Conservation (phyloP, 2,329 filamentous ascomycete genomes). For the Penicillium crustosum region DNA sequence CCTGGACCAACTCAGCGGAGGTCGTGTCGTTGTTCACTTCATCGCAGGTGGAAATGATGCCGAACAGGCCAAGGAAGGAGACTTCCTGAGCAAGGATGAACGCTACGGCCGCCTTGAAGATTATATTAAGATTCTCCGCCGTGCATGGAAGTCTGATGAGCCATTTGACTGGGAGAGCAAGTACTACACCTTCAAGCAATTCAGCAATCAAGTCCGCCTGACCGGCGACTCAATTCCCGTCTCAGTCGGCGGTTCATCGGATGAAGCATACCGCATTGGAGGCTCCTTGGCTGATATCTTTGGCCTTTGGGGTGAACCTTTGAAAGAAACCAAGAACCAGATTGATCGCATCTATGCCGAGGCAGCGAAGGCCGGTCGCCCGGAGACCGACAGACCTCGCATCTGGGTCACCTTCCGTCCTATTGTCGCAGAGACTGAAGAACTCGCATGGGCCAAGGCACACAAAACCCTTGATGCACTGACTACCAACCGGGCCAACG, state of each 20-base stretch:
- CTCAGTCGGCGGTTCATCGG: constrained; percentile 60
- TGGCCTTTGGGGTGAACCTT: constrained; percentile 63
- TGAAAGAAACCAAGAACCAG: constrained; percentile 64
- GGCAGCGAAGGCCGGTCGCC: constrained; percentile 57
- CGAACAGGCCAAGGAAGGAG: constrained; percentile 61
- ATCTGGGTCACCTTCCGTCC: constrained; percentile 67
- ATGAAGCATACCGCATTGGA: constrained; percentile 60
- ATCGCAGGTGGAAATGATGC: constrained; percentile 62
- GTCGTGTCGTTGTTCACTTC: constrained; percentile 62
- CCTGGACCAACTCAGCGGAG: constrained; percentile 58
- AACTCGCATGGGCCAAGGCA: constrained; percentile 62
- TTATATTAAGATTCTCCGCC: constrained; percentile 61
- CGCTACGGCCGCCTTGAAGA: constrained; percentile 61
- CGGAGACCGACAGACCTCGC: constrained; percentile 53
- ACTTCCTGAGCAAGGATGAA: constrained; percentile 59
- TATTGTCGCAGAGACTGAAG: constrained; percentile 61
- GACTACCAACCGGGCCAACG: constrained; percentile 44
- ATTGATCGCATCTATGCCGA: constrained; percentile 61
- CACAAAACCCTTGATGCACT: constrained; percentile 56
- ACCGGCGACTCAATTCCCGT: constrained; percentile 57
- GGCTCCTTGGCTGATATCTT: constrained; percentile 62
- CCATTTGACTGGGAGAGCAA: constrained; percentile 63
- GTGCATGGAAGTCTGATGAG: constrained; percentile 57
- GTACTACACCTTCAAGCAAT: constrained; percentile 61
- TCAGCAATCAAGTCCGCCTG: constrained; percentile 56